These are phyloP conservation scores for Hypoxylon cercidicola DNA, from an alignment of 495 filamentous ascomycete genomes.

Conservation along the genomic window DNA sequence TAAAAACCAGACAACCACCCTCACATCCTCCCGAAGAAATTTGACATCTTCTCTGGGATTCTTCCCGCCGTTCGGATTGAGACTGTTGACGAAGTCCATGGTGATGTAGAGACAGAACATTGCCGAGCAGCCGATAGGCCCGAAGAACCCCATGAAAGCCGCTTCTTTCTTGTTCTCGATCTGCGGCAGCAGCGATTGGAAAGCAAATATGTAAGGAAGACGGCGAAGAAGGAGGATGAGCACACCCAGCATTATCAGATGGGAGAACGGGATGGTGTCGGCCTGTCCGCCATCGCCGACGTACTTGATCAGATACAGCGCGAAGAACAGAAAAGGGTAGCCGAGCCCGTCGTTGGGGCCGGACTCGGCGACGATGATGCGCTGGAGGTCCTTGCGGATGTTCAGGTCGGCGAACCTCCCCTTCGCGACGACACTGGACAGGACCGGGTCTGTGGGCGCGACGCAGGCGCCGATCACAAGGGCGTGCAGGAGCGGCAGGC, in stretches of 20 bases:
- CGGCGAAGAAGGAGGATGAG: slow-evolving; percentile 82
- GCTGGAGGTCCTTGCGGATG: slow-evolving; percentile 81
- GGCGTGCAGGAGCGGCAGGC: slow-evolving; percentile 77
- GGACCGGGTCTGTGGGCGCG: slow-evolving; percentile 89
- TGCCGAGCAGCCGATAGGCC: slow-evolving; percentile 90
- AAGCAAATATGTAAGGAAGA: slow-evolving; percentile 77
- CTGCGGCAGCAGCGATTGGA: slow-evolving; percentile 81
- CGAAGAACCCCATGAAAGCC: slow-evolving; percentile 90
- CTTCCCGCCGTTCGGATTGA: slow-evolving; percentile 65
- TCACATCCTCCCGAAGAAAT: slow-evolving; percentile 69
- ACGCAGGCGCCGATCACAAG: slow-evolving; percentile 84
- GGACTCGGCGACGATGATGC: slow-evolving; percentile 89
- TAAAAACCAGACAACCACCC: slow-evolving; percentile 86
- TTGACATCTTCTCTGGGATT: slow-evolving; percentile 72
- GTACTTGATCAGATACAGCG: slow-evolving; percentile 85
- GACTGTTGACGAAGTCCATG: slow-evolving; percentile 69
- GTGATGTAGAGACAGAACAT: slow-evolving; percentile 89
- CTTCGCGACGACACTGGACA: slow-evolving; percentile 91
- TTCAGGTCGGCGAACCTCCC: slow-evolving; percentile 93
- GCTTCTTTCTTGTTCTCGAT: slow-evolving; percentile 72
- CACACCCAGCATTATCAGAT: slow-evolving; percentile 78
- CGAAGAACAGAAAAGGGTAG: slow-evolving; percentile 89
- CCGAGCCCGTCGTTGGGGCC: slow-evolving; percentile 95
- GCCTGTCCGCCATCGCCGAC: slow-evolving; percentile 70
- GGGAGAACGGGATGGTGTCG: slow-evolving; percentile 83